Evolutionary conservation across 2,329 filamentous ascomycete species (phyloP).

Genomic region (Phialophora tarda): DNA sequence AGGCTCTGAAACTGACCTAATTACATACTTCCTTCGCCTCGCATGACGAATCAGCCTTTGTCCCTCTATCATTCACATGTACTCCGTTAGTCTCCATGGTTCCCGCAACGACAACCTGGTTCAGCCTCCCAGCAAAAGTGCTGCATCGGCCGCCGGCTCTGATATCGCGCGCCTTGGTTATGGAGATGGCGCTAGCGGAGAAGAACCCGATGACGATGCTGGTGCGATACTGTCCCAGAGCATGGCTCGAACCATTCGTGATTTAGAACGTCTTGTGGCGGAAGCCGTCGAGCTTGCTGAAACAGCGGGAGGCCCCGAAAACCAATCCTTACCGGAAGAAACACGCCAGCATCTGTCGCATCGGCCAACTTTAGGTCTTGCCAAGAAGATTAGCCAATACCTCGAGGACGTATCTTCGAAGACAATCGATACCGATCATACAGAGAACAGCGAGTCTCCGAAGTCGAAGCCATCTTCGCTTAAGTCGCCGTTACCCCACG

Average conservation of each 20-base stretch:
- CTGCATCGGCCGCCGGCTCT: no score
- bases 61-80: background rate
- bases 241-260: constrained; percentile 46
- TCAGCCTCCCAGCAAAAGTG: background rate
- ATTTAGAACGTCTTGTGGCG: constrained; percentile 45
- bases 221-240: constrained; percentile 31
- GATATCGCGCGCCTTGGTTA: background rate
- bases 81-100: background rate
- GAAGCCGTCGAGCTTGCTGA: constrained; percentile 48
- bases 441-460: background rate
- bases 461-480: background rate
- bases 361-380: constrained; percentile 14
- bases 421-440: background rate
- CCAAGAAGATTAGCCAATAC: constrained; percentile 20
- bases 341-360: background rate
- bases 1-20: background rate
- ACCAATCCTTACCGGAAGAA: background rate
- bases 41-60: background rate
- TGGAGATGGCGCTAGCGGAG: background rate
- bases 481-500: background rate
- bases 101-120: background rate
- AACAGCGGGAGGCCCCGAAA: background rate
- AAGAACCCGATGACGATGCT: constrained; percentile 4
- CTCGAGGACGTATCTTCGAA: constrained; percentile 9
- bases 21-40: background rate